Base-by-base conservation (phyloP, 1,139 yeast species). In the Magnusiomyces fungicola region DNA sequence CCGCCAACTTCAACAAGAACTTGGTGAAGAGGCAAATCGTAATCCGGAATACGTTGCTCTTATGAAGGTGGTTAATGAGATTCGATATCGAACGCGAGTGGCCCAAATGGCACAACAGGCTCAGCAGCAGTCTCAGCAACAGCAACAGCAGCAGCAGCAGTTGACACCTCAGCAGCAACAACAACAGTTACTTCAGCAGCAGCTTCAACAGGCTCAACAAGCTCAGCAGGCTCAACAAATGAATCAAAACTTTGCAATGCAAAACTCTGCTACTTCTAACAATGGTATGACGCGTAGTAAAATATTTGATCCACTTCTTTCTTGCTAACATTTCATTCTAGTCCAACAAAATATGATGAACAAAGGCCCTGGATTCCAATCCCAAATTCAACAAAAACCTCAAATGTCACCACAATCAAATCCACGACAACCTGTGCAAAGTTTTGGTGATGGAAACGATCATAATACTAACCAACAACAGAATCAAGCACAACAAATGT, bases 61-160 rank as follows among this genome's bases (percentile, higher is more conserved):
- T 33, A 55, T 66, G 34, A 56, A 56, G 32, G 51, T 62, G 9
- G 56, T 67, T 38, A 58, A 61, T 37, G 58, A 60, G 43, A 56
- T 65, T 46, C 4, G 19, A 18, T 5, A 18, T 14, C 22, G 38
- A 34, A 18, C 38, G 6, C 38, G 38, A 34, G 19, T 34, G 38
- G 38, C 38, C 14, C 38, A 34, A 18, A 16, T 18, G 23, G 16
- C 23, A 5, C 38, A 34, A 14, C 7, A 27, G 7, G 10, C 7
- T 58, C 66, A 6, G 57, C 58, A 7, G 29, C 68, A 65, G 49
- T 68, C 63, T 49, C 71, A 69, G 43, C 55, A 53, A 19, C 70
- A 63, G 50, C 60, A 58, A n/a, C 59, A 59, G 34, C 66, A 64
- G 36, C 54, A 64, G 77, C 83, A 64, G 81, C 95, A 1, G 87